Conservation (phyloP, 306 rosid genomes). For the Comarum palustre region DNA sequence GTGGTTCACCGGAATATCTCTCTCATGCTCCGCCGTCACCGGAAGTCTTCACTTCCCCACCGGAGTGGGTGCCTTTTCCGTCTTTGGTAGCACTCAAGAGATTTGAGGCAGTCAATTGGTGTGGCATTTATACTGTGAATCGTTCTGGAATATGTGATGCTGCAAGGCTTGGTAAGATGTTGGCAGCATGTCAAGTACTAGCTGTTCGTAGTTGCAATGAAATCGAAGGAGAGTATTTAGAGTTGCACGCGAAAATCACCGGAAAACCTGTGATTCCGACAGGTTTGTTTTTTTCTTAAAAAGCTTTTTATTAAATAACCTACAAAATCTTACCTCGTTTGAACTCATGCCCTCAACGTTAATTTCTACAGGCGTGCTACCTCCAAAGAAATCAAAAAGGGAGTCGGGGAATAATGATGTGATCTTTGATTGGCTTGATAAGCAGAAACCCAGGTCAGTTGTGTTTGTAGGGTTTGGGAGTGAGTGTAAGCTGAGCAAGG, state of each 20-base stretch:
- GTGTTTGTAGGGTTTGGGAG: constrained; percentile 47
- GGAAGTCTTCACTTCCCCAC: neutral
- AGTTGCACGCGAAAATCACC: constrained; percentile 4
- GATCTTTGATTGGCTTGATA: constrained; percentile 40
- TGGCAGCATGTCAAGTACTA: constrained; percentile 14
- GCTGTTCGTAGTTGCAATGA: constrained; percentile 28
- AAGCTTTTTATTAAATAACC: no score
- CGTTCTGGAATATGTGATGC: neutral
- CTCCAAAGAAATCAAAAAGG: constrained; percentile 19
- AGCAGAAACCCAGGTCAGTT: constrained; percentile 30
- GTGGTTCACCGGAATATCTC: constrained; percentile 5
- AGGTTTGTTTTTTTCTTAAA: constrained; percentile 20
- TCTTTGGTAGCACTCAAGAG: neutral
- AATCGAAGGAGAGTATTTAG: constrained; percentile 31
- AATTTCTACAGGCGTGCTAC: constrained; percentile 18
- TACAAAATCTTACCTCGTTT: no score
- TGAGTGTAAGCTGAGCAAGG: constrained; percentile 35
- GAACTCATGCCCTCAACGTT: no score
- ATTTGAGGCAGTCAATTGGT: neutral
- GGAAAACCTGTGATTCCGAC: constrained; percentile 35
- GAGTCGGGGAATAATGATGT: neutral
- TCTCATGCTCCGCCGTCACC: neutral
- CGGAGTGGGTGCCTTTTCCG: constrained; percentile 6
- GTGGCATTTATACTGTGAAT: neutral
- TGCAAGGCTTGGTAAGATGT: neutral